Evolutionary conservation across 768 basidiomycete species (phyloP).

Genomic region (Suillus discolor): DNA sequence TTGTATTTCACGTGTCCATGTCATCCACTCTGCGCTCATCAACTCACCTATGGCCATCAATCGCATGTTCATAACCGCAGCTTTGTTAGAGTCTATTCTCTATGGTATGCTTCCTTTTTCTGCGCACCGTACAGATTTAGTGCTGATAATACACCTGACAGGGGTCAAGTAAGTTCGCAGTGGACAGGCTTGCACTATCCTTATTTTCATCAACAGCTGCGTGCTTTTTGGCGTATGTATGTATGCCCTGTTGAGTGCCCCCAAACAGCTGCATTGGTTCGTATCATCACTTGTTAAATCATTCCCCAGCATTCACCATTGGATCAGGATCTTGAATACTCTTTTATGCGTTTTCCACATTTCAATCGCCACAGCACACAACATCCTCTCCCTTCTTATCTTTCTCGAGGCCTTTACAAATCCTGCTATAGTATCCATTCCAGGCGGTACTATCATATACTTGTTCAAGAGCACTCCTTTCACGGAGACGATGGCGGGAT

Average conservation of each 20-base stretch:
- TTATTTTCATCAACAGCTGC: neutral
- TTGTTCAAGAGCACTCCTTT: neutral
- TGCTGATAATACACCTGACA: neutral
- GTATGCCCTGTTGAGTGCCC: neutral
- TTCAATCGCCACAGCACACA: constrained; percentile 11
- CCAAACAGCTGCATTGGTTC: neutral
- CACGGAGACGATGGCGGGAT: neutral
- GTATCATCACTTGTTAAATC: neutral
- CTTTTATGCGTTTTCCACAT: constrained; percentile 8
- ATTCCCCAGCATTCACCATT: neutral
- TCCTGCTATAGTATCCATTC: neutral
- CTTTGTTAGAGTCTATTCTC: neutral
- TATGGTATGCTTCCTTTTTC: neutral
- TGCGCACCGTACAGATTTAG: too few relatives aligned
- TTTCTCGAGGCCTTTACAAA: constrained; percentile 6
- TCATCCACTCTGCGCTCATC: neutral
- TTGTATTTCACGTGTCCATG: too few relatives aligned
- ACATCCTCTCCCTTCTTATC: neutral
- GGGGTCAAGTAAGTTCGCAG: neutral
- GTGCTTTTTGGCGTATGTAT: neutral
- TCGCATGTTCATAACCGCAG: neutral
- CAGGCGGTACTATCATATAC: constrained; percentile 2
- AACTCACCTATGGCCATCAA: neutral
- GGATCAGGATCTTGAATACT: neutral
- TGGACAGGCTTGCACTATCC: neutral